Evolutionary conservation across 805 yeast species (phyloP).

Genomic region (Blastobotrys peoriensis): DNA sequence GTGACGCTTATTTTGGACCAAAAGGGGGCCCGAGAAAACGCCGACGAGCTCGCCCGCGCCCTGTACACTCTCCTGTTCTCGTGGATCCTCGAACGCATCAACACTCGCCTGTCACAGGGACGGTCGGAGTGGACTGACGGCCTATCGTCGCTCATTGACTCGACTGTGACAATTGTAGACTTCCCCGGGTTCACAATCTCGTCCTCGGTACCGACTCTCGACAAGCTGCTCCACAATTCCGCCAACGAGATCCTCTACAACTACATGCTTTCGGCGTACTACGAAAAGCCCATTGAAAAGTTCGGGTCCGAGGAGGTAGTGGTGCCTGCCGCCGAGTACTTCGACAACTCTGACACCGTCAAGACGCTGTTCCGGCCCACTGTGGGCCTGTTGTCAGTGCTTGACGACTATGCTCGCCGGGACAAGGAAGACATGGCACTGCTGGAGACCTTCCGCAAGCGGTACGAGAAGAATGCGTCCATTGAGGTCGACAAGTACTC

Average conservation of each 20-base stretch:
- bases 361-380: slow-evolving; percentile 42
- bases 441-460: slow-evolving; percentile 26
- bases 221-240: slow-evolving; percentile 35
- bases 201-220: slow-evolving; percentile 30
- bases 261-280: slow-evolving; percentile 33
- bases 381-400: slow-evolving; percentile 31
- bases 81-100: slow-evolving; percentile 35
- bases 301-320: slow-evolving; percentile 38
- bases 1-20: slow-evolving; percentile 37
- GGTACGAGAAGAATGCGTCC: slow-evolving; percentile 28
- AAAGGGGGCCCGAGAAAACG: slow-evolving; percentile 36
- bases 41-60: slow-evolving; percentile 38
- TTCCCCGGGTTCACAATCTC: slow-evolving; percentile 37
- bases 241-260: slow-evolving; percentile 38
- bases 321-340: slow-evolving; percentile 50
- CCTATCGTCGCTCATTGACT: slow-evolving; percentile 25
- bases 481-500: slow-evolving; percentile 33
- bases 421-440: slow-evolving; percentile 30
- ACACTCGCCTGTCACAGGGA: slow-evolving; percentile 29
- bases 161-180: slow-evolving; percentile 34
- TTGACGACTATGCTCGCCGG: slow-evolving; percentile 34
- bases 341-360: slow-evolving; percentile 52
- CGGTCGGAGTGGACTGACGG: slow-evolving; percentile 17
- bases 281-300: slow-evolving; percentile 33
- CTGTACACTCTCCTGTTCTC: slow-evolving; percentile 34